Percentiles rank a stretch among this genome's conserved stretches.
These are phyloP conservation scores for Pythium phragmiticola DNA, from an alignment of 352 stramenopile species.

Conservation along the genomic window DNA sequence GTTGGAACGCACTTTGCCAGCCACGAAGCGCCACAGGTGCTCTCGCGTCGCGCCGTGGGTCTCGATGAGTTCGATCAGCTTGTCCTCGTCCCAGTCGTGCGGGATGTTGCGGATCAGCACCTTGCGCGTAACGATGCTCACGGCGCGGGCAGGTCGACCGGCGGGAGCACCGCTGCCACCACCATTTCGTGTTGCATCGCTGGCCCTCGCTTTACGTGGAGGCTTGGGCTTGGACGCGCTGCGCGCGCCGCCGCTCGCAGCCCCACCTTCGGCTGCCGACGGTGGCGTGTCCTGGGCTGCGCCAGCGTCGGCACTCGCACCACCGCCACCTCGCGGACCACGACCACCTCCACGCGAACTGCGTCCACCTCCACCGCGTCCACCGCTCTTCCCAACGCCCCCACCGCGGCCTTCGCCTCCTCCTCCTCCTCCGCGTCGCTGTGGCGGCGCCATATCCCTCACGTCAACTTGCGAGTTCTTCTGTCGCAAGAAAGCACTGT, in stretches of 20 bases:
- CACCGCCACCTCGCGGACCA: slow-evolving; percentile 2
- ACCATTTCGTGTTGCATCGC: slow-evolving; percentile 18
- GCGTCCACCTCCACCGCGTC: slow-evolving; percentile 14
- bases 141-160: slow-evolving; percentile 35
- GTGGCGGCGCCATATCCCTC: slow-evolving; percentile 18
- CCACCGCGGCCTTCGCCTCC: slow-evolving; percentile 6
- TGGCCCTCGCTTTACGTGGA: slow-evolving; percentile 10
- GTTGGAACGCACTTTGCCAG: slow-evolving; percentile 47
- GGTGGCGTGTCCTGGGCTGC: neutral
- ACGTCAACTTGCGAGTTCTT: slow-evolving; percentile 20
- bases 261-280: neutral
- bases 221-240: slow-evolving; percentile 5
- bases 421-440: slow-evolving; percentile 18
- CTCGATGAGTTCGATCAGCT: slow-evolving; percentile 37
- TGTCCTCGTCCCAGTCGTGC: slow-evolving; percentile 38
- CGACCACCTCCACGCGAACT: slow-evolving; percentile 4
- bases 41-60: slow-evolving; percentile 37
- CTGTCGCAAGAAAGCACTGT: neutral
- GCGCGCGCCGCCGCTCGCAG: neutral
- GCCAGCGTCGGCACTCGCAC: neutral
- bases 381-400: slow-evolving; percentile 9
- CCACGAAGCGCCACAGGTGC: slow-evolving; percentile 64
- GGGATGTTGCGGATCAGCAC: slow-evolving; percentile 72
- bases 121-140: slow-evolving; percentile 50
- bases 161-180: slow-evolving; percentile 9